A percentile compares a stretch with the other conserved stretches of the same genome.
These are phyloP conservation scores for Ceratobasidium sp. DNA, from an alignment of 1,284 basidiomycete genomes.

Conservation along the genomic window DNA sequence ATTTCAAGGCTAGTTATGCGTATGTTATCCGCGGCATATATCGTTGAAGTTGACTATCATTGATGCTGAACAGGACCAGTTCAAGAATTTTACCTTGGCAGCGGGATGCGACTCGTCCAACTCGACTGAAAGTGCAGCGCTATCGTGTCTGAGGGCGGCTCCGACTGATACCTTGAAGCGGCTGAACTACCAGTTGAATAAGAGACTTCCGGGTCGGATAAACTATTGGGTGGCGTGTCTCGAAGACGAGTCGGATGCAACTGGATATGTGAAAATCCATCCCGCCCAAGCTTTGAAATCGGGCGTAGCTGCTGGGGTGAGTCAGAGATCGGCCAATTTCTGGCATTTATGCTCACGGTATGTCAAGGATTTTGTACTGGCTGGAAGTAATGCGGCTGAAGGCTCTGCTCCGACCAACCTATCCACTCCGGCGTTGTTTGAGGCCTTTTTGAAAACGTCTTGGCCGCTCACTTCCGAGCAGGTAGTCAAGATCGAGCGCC, in stretches of 20 bases:
- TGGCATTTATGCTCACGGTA: neutral
- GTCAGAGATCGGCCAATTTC: neutral
- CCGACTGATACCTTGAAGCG: slow-evolving; percentile 2
- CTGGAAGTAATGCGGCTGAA: slow-evolving; percentile 26
- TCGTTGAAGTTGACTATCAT: no score
- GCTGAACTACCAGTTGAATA: slow-evolving; percentile 35
- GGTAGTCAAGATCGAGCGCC: neutral
- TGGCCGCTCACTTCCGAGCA: slow-evolving; percentile 20
- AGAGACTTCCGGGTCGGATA: neutral
- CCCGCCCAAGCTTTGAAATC: slow-evolving; percentile 2
- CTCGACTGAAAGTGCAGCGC: neutral
- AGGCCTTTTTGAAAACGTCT: slow-evolving; percentile 7
- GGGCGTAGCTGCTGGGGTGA: slow-evolving; percentile 21
- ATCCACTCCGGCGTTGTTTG: slow-evolving; percentile 18
- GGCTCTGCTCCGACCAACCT: slow-evolving; percentile 23
- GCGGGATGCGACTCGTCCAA: slow-evolving; percentile 2
- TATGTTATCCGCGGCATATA: no score
- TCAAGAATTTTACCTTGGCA: slow-evolving; percentile 13
- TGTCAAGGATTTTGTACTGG: slow-evolving; percentile 17
- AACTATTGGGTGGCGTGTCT: slow-evolving; percentile 33
- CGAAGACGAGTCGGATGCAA: neutral
- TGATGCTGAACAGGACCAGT: slow-evolving; percentile 35
- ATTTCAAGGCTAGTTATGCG: slow-evolving; percentile 10
- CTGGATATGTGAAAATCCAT: slow-evolving; percentile 27
- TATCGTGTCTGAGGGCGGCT: slow-evolving; percentile 7